Base-by-base conservation (phyloP, 805 yeast genomes). In the Kodamaea jinghongensis region DNA sequence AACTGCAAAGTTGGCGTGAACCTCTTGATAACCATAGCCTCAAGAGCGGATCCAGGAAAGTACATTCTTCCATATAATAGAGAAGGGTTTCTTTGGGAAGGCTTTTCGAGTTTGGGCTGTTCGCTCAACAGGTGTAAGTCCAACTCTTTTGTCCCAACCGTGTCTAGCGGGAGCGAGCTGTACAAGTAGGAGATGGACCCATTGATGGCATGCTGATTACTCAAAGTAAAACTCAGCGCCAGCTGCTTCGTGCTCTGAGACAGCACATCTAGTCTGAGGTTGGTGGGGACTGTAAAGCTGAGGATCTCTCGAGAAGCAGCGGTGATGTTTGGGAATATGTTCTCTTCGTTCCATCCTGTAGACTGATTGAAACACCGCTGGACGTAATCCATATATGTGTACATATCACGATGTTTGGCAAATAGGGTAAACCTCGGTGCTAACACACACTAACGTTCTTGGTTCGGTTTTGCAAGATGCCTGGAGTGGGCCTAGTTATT, bases 101-200 rank as follows among this genome's bases (percentile, higher is more conserved):
- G 23, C 23, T 20, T 20, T 20, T 20, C 23, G 23, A 20, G 23
- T 20, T 20, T 20, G 23, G 7, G 23, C 23, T 20, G 23, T 20
- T 20, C 23, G 8, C 23, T 20, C 7, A 20, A 8, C 23, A 79
- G 79, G 47, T 83, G 87, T 12, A 88, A 65, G 3, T 79, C 71
- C 1, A 84, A 62, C 8, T 68, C 63, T 9, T 61, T 65, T 0
- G 90, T 68, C 2, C 78, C 75, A 23, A 68, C 56, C 6, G 83
- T 75, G 34, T 70, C 65, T 32, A 87, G 61, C 1, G 81, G 77
- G 0, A 70, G 61, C 0, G 91, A 78, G 11, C 89, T 74, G 62
- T 85, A 89, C 8, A 89, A 56, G 56, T 91, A 91, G 0, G 96
- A 81, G 20, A 91, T 54, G 0, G 96, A 83, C 1, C 98, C 97